Percentiles rank a stretch among this genome's conserved stretches.
Evolutionary conservation across 352 stramenopile species (phyloP).

Genomic region (Globisporangium yorkense): DNA sequence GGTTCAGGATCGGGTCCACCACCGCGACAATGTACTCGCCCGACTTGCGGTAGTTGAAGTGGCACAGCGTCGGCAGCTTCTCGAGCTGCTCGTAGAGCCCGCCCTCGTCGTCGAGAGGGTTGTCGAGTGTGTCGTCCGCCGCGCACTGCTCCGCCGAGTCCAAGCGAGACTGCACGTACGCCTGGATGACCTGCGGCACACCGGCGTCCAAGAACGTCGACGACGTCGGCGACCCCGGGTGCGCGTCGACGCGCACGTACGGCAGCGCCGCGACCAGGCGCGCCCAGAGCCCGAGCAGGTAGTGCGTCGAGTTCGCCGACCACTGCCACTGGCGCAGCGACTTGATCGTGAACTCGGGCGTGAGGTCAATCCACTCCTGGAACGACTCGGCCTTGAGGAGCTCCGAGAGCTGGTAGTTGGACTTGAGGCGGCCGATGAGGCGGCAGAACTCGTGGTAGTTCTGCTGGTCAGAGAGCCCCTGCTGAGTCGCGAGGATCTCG

Average conservation of each 20-base stretch:
- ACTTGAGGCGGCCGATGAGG: slow-evolving; percentile 95
- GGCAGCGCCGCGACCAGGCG: slow-evolving; percentile 94
- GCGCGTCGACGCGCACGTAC: slow-evolving; percentile 88
- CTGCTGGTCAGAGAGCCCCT: slow-evolving; percentile 96
- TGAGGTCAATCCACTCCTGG: slow-evolving; percentile 96
- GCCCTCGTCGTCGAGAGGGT: slow-evolving; percentile 96
- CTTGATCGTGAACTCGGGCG: slow-evolving; percentile 95
- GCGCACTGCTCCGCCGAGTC: slow-evolving; percentile 92
- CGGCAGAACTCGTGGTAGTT: slow-evolving; percentile 99
- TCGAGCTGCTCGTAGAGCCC: slow-evolving; percentile 96
- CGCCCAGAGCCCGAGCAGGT: slow-evolving; percentile 95
- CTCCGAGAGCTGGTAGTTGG: slow-evolving; percentile 97
- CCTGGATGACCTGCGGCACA: slow-evolving; percentile 89
- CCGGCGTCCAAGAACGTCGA: slow-evolving; percentile 70
- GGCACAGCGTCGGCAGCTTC: slow-evolving; percentile 94
- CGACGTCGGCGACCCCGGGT: slow-evolving; percentile 40
- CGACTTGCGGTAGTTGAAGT: slow-evolving; percentile 94
- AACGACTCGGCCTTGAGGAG: slow-evolving; percentile 96
- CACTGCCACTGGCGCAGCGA: slow-evolving; percentile 96
- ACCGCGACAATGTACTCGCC: slow-evolving; percentile 92
- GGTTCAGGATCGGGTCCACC: slow-evolving; percentile 92
- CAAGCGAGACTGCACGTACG: slow-evolving; percentile 95
- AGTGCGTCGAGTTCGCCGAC: slow-evolving; percentile 94
- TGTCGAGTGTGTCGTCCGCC: slow-evolving; percentile 91
- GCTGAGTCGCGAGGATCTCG: slow-evolving; percentile 91